phyloP scores from a whole-genome alignment of 169 alveolate genomes.

The Plasmodium gonderi region DNA sequence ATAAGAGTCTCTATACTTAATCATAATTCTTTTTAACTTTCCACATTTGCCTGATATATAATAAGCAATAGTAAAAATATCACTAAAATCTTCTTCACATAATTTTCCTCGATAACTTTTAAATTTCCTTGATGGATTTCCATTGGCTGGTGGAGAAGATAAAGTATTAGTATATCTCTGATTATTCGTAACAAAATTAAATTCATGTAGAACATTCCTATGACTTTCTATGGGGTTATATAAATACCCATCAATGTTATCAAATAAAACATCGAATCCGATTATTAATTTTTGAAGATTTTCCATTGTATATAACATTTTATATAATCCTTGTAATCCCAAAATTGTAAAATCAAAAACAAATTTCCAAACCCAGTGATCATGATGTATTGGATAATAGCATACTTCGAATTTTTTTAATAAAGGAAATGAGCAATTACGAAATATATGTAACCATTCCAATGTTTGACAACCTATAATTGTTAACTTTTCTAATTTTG shows the following conservation, averaged over 20 bases:
- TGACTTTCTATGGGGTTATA: conserved; percentile 71
- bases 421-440: conserved; percentile 72
- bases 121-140: conserved; percentile 54
- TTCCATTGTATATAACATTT: conserved; percentile 72
- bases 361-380: conserved; percentile 75
- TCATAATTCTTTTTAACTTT: conserved; percentile 48
- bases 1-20: conserved; percentile 62
- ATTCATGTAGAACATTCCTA: conserved; percentile 42
- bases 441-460: conserved; percentile 73
- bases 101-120: conserved; percentile 64
- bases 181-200: conserved; percentile 20
- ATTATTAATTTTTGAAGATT: conserved; percentile 44
- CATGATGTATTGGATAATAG: conserved; percentile 71
- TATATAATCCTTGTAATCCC: conserved; percentile 68
- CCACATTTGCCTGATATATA: conserved; percentile 56
- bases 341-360: conserved; percentile 61
- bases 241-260: conserved; percentile 45
- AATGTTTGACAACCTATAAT: conserved; percentile 73
- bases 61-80: conserved; percentile 72
- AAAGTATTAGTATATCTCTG: conserved; percentile 20
- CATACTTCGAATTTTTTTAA: conserved; percentile 69
- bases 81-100: conserved; percentile 74
- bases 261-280: conserved; percentile 71
- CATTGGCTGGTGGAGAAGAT: conserved; percentile 67
- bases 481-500: conserved; percentile 59